phyloP scores from a whole-genome alignment of 163 green algal genomes.

The Scenedesmus sp. region DNA sequence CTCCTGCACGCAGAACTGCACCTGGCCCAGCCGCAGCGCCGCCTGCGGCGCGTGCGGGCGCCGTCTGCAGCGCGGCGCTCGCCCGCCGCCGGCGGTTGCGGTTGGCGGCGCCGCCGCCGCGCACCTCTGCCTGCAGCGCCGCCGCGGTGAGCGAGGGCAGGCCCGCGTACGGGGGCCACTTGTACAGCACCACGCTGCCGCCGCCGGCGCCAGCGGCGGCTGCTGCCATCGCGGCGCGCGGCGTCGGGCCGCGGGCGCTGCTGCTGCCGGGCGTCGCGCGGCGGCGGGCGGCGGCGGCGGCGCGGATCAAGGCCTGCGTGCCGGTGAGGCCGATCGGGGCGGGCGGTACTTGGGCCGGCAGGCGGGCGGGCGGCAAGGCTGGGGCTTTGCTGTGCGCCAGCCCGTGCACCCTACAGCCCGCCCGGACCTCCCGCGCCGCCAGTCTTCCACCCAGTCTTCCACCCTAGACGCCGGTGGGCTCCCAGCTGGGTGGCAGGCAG shows the following conservation, averaged over 20 bases:
- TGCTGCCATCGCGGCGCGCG: too few relatives aligned
- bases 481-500: neutral
- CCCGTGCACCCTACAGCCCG: neutral
- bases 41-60: constrained; percentile 1
- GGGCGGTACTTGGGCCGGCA: too few relatives aligned
- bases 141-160: constrained; percentile 54
- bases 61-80: too few relatives aligned
- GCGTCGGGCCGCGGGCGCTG: neutral
- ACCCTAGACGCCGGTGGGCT: too few relatives aligned
- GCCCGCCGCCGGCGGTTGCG: too few relatives aligned
- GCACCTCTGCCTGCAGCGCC: constrained; percentile 58
- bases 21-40: constrained; percentile 10
- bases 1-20: constrained; percentile 37
- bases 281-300: too few relatives aligned
- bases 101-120: neutral
- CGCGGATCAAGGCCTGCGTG: too few relatives aligned
- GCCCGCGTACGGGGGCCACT: constrained; percentile 46
- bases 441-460: too few relatives aligned
- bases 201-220: neutral
- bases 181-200: constrained; percentile 45
- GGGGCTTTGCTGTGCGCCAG: neutral
- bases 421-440: too few relatives aligned
- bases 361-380: neutral
- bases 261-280: neutral
- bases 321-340: too few relatives aligned